A percentile compares a stretch with the other conserved stretches of the same genome.
Conservation (phyloP, 2,329 filamentous ascomycete genomes). For the Colletotrichum somersetense region DNA sequence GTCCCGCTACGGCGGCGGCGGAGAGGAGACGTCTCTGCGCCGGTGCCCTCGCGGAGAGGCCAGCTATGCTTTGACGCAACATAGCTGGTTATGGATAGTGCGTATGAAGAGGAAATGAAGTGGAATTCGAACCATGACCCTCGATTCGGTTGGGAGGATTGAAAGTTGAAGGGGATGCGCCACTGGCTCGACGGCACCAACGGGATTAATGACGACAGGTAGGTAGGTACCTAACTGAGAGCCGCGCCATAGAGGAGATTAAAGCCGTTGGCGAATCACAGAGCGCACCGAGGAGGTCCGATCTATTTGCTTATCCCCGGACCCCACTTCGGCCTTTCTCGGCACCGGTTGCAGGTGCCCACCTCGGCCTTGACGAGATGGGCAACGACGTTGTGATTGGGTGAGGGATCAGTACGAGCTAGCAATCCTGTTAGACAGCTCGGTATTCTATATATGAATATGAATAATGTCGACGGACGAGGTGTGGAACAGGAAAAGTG, state of each 20-base stretch:
- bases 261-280: conserved; percentile 36
- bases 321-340: conserved; percentile 7
- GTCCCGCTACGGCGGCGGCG: conserved; percentile 23
- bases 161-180: conserved; percentile 3
- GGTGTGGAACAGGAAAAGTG: too few relatives aligned
- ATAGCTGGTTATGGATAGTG: conserved; percentile 41
- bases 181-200: conserved; percentile 1
- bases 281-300: conserved; percentile 16
- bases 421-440: neutral
- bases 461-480: neutral
- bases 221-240: neutral
- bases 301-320: conserved; percentile 37
- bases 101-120: conserved; percentile 3
- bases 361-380: conserved; percentile 18
- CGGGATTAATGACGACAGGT: conserved; percentile 35
- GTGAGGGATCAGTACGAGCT: neutral
- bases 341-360: conserved; percentile 26
- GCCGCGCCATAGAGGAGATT: neutral
- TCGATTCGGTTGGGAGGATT: neutral
- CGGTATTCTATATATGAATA: neutral
- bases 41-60: conserved; percentile 42
- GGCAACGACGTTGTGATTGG: neutral
- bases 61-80: conserved; percentile 47
- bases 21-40: conserved; percentile 36
- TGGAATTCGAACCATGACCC: conserved; percentile 21